Percentiles rank a stretch among this genome's conserved stretches.
Conservation (phyloP, 2,329 filamentous ascomycete species). For the Chaetothyriales sp. region DNA sequence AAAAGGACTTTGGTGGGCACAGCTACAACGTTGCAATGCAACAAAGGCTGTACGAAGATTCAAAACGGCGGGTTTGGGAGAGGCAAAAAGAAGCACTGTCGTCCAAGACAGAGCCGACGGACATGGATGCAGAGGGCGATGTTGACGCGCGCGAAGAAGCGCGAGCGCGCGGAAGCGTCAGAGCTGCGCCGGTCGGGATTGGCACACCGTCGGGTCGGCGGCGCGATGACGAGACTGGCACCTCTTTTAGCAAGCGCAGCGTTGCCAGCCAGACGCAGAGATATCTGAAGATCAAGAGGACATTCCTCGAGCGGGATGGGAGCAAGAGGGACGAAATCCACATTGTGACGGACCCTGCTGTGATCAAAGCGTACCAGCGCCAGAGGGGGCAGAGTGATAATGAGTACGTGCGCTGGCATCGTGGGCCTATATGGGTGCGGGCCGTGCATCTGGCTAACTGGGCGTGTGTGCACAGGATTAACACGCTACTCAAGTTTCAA, state of each 20-base stretch:
- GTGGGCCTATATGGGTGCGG: not conserved
- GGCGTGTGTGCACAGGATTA: not conserved
- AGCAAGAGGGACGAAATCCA: conserved; percentile 48
- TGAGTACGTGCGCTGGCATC: not conserved
- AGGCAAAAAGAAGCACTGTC: conserved; percentile 68
- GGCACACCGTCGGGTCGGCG: conserved; percentile 43
- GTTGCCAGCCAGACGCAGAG: conserved; percentile 53
- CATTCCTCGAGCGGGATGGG: conserved; percentile 48
- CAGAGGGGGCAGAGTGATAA: conserved; percentile 41
- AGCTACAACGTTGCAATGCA: conserved; percentile 96
- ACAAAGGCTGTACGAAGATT: conserved; percentile 79
- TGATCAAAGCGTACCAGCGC: conserved; percentile 80
- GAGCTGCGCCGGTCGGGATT: conserved; percentile 52
- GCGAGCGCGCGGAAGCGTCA: conserved; percentile 27
- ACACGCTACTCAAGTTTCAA: conserved; percentile 26
- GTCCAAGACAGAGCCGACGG: conserved; percentile 57
- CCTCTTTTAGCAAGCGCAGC: conserved; percentile 61
- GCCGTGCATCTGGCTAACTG: not conserved
- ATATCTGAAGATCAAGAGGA: conserved; percentile 49
- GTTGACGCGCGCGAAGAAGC: conserved; percentile 37
- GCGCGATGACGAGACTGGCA: conserved; percentile 61
- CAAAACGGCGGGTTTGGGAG: conserved; percentile 85
- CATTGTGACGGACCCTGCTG: conserved; percentile 60
- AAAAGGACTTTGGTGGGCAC: conserved; percentile 67
- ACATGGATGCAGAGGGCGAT: conserved; percentile 53